phyloP scores from a whole-genome alignment of 2,329 filamentous ascomycete genomes.

The Talaromyces sp. region DNA sequence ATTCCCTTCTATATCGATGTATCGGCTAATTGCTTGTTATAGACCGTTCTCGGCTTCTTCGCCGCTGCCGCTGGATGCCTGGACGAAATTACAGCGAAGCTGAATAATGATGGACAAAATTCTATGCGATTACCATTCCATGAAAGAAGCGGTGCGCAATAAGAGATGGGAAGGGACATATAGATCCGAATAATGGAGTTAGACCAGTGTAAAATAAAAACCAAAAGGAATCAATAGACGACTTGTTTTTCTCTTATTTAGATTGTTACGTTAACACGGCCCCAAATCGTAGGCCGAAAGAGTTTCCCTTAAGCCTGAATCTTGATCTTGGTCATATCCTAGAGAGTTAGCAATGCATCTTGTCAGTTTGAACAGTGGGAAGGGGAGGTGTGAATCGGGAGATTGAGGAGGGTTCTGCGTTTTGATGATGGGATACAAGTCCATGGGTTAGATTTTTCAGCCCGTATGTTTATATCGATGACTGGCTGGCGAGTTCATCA shows the following conservation, averaged over 20 bases:
- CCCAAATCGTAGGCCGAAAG: neutral
- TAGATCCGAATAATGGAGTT: neutral
- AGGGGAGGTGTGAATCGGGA: neutral
- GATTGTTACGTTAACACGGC: neutral
- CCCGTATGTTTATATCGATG: too few species aligned
- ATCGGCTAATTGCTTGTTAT: neutral
- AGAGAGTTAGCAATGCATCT: neutral
- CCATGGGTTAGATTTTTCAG: too few species aligned
- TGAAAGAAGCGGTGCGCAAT: neutral
- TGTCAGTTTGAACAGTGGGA: neutral
- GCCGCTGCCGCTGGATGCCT: slow-evolving; percentile 65
- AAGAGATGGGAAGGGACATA: neutral
- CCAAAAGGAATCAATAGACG: neutral
- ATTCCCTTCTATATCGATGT: neutral
- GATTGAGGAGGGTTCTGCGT: neutral
- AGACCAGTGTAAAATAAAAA: neutral
- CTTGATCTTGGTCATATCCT: neutral
- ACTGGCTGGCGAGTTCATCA: neutral
- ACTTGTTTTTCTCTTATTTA: neutral
- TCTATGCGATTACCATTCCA: slow-evolving; percentile 1
- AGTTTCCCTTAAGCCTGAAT: neutral
- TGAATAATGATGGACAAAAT: neutral
- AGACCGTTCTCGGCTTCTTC: slow-evolving; percentile 9
- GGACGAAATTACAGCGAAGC: slow-evolving; percentile 38
- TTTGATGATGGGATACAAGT: too few species aligned